phyloP scores from a whole-genome alignment of 1,139 yeast genomes.

The Pichia sp. region DNA sequence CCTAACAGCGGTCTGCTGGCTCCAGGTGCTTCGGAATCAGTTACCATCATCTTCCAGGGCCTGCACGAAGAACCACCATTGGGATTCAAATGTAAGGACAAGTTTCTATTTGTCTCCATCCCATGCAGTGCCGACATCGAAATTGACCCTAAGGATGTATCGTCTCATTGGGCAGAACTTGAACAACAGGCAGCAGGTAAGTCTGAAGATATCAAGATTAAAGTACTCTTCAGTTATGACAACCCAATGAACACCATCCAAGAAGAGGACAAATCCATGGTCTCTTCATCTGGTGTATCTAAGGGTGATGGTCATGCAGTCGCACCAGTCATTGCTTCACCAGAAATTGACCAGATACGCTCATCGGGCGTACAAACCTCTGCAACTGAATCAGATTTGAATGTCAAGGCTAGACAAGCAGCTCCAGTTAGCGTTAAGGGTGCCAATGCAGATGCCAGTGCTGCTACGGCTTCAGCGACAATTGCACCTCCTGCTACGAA shows the following conservation, averaged over 20 bases:
- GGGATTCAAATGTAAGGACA: slow-evolving; percentile 79
- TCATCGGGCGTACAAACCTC: background rate
- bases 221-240: slow-evolving; percentile 52
- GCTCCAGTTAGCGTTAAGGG: background rate
- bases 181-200: slow-evolving; percentile 58
- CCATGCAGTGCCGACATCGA: slow-evolving; percentile 54
- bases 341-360: no score
- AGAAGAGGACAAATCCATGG: slow-evolving; percentile 17
- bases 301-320: no score
- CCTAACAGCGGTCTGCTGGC: slow-evolving; percentile 82
- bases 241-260: slow-evolving; percentile 23
- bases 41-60: slow-evolving; percentile 83
- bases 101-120: slow-evolving; percentile 81
- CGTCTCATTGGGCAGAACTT: slow-evolving; percentile 66
- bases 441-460: background rate
- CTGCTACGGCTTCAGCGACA: background rate
- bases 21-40: slow-evolving; percentile 68
- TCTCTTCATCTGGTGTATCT: no score
- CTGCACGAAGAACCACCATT: slow-evolving; percentile 65
- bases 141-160: slow-evolving; percentile 49
- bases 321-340: no score
- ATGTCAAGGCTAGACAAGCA: no score
- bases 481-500: slow-evolving; percentile 11
- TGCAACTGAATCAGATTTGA: background rate
- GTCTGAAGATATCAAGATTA: slow-evolving; percentile 67